These are phyloP conservation scores for Colletotrichum liriopes DNA, from an alignment of 2,329 filamentous ascomycete species.

Conservation along the genomic window DNA sequence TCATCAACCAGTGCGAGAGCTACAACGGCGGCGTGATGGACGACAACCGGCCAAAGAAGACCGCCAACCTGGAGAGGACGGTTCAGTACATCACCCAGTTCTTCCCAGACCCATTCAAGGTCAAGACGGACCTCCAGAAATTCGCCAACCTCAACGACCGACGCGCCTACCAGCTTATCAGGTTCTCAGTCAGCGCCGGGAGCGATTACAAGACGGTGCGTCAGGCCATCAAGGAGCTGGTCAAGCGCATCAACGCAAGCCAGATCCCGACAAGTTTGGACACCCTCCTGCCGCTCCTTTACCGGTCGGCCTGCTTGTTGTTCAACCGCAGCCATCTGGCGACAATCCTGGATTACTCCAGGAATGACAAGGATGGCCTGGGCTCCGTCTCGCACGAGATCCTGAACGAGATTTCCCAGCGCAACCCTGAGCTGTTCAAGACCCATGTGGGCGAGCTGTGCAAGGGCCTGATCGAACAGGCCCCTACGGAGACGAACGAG, in stretches of 20 bases:
- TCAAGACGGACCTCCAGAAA: constrained; percentile 84
- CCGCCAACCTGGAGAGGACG: constrained; percentile 79
- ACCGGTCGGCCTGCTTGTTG: constrained; percentile 85
- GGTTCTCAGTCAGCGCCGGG: constrained; percentile 86
- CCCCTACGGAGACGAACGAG: constrained; percentile 76
- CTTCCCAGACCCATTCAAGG: constrained; percentile 82
- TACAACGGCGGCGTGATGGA: constrained; percentile 91
- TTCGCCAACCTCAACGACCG: constrained; percentile 94
- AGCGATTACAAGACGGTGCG: constrained; percentile 94
- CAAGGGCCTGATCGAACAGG: constrained; percentile 85
- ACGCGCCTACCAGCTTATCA: constrained; percentile 89
- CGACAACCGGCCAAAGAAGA: constrained; percentile 78
- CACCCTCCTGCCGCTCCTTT: constrained; percentile 86
- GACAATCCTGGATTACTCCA: constrained; percentile 89
- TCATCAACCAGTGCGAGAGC: constrained; percentile 87
- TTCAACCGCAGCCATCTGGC: constrained; percentile 97
- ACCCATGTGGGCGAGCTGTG: constrained; percentile 93
- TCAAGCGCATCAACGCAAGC: constrained; percentile 82
- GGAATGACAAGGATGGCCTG: constrained; percentile 85
- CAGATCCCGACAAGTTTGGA: constrained; percentile 79
- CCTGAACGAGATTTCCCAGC: constrained; percentile 91
- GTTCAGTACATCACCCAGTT: constrained; percentile 81
- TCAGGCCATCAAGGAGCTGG: constrained; percentile 91
- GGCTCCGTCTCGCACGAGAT: constrained; percentile 88
- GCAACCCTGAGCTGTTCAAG: constrained; percentile 91